phyloP scores from a whole-genome alignment of 1,139 yeast species.

The Geotrichum phurueaensis region DNA sequence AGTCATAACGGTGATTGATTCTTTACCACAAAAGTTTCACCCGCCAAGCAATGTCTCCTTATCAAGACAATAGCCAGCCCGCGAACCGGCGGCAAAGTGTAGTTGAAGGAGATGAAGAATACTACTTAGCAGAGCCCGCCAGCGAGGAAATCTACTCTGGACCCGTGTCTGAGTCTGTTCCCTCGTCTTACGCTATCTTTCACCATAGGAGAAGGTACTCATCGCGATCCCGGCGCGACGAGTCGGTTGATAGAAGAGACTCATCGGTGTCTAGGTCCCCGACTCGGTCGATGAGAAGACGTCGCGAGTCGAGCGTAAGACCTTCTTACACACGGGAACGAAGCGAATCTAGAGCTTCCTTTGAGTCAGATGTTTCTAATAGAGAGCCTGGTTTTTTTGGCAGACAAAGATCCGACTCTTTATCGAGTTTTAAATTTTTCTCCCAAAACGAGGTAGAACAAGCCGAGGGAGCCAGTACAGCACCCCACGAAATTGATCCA shows the following conservation, averaged over 20 bases:
- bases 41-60: conserved; percentile 7
- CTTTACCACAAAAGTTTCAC: background rate
- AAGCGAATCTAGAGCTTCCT: conserved; percentile 21
- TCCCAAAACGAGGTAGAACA: conserved; percentile 73
- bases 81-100: background rate
- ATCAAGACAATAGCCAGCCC: background rate
- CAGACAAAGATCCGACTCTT: conserved; percentile 28
- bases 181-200: conserved; percentile 82
- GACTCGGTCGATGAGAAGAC: background rate
- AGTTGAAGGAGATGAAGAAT: conserved; percentile 18
- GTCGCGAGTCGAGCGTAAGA: conserved; percentile 21
- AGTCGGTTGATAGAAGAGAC: conserved; percentile 12
- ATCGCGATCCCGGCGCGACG: conserved; percentile 30
- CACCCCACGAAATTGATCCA: conserved; percentile 54
- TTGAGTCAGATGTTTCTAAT: conserved; percentile 27
- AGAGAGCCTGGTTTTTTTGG: conserved; percentile 5
- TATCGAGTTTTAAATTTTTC: conserved; percentile 62
- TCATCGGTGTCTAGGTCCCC: conserved; percentile 14
- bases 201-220: conserved; percentile 51
- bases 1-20: background rate
- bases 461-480: conserved; percentile 81
- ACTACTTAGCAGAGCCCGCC: conserved; percentile 34
- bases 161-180: conserved; percentile 81
- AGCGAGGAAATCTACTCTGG: conserved; percentile 77
- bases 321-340: conserved; percentile 21